A percentile compares a stretch with the other conserved stretches of the same genome.
phyloP scores from a whole-genome alignment of 2,329 filamentous ascomycete species.

The Arthrocladium fulminans region DNA sequence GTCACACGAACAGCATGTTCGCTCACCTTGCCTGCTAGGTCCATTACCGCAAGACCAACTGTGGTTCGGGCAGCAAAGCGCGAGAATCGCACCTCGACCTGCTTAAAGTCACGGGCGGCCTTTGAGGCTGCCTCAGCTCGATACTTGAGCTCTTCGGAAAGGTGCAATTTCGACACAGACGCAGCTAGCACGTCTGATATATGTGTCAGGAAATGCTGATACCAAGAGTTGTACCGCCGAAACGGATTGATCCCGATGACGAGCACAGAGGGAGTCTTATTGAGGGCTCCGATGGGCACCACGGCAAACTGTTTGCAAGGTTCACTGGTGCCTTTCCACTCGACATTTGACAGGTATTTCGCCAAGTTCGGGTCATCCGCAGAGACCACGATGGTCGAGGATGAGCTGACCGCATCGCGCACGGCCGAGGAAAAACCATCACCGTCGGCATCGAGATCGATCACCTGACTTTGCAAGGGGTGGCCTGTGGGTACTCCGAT shows the following conservation, averaged over 20 bases:
- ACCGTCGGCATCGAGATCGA: background rate
- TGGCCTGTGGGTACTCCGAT: background rate
- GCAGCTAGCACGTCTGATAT: background rate
- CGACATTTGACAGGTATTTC: background rate
- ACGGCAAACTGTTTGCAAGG: constrained; percentile 7
- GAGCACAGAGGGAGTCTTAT: background rate
- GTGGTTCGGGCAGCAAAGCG: constrained; percentile 8
- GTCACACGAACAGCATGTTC: background rate
- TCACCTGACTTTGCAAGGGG: background rate
- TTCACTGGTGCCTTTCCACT: constrained; percentile 4
- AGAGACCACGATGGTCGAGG: background rate
- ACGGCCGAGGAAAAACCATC: constrained; percentile 3
- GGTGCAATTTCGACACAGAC: constrained; percentile 1
- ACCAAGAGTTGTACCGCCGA: constrained; percentile 7
- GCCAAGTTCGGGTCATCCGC: background rate
- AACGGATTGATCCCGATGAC: constrained; percentile 9
- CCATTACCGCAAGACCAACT: constrained; percentile 2
- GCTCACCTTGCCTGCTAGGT: constrained; percentile 3
- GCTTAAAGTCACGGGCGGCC: constrained; percentile 1
- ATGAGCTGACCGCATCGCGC: background rate
- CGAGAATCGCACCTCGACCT: constrained; percentile 8
- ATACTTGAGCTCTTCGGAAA: constrained; percentile 8
- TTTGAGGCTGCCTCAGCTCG: background rate
- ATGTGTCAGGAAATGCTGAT: constrained; percentile 5
- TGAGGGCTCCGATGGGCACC: background rate